A percentile compares a stretch with the other conserved stretches of the same genome.
Conservation (phyloP, 2,329 filamentous ascomycete genomes). For the Fusarium sp. region DNA sequence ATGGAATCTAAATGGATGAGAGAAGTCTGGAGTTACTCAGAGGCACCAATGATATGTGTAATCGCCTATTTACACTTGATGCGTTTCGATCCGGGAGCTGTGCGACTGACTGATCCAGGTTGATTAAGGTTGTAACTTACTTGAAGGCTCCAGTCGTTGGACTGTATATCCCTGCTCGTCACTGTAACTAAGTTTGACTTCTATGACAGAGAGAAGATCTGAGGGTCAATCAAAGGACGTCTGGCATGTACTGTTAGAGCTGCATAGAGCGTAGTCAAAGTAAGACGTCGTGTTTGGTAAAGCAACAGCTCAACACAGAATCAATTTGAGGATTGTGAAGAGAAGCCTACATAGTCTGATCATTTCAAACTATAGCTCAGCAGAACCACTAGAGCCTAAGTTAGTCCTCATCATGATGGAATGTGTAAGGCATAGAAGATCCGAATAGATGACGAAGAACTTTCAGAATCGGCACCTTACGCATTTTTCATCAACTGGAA, state of each 20-base stretch:
- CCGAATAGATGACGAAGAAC: background rate
- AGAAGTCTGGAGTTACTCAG: conserved; percentile 1
- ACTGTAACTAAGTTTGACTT: background rate
- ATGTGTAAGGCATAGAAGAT: conserved; percentile 1
- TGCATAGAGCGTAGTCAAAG: background rate
- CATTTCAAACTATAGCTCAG: background rate
- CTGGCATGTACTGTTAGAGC: background rate
- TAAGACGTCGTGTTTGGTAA: conserved; percentile 9
- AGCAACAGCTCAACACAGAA: background rate
- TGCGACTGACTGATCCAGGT: background rate
- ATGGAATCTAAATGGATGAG: conserved; percentile 28
- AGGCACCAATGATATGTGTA: background rate
- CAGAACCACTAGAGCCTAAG: background rate
- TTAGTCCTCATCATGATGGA: background rate
- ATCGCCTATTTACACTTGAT: conserved; percentile 9
- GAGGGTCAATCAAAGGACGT: background rate
- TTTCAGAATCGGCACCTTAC: background rate
- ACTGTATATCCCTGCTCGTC: background rate
- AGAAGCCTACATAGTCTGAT: background rate
- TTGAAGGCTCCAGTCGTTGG: conserved; percentile 4
- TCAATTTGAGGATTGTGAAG: background rate
- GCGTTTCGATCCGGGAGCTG: background rate
- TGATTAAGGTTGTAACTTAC: background rate
- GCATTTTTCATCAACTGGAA: background rate
- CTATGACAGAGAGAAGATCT: background rate